phyloP scores from a whole-genome alignment of 352 stramenopile genomes.

The Phytophthora fragariaefolia region DNA sequence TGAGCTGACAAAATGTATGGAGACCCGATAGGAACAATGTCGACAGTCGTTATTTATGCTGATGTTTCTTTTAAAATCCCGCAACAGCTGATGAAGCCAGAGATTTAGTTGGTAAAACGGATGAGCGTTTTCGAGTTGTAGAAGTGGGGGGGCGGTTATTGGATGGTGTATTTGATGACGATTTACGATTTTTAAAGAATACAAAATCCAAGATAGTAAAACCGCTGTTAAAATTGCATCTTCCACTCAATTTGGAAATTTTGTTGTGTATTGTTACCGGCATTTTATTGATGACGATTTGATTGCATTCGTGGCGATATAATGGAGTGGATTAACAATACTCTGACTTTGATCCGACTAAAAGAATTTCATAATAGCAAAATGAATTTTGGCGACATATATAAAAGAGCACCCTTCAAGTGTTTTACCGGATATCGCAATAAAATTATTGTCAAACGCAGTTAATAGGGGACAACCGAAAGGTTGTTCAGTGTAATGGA shows the following conservation, averaged over 20 bases:
- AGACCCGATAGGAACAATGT: neutral
- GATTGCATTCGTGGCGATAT: neutral
- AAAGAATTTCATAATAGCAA: neutral
- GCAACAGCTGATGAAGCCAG: neutral
- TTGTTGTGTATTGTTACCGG: slow-evolving; percentile 1
- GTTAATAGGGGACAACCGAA: too few species aligned
- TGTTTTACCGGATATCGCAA: neutral
- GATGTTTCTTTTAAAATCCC: neutral
- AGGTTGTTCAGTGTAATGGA: too few species aligned
- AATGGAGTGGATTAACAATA: neutral
- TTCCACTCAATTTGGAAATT: neutral
- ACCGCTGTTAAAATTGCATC: neutral
- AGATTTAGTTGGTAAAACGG: neutral
- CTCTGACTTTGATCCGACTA: neutral
- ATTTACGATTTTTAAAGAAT: neutral
- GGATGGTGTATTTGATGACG: neutral
- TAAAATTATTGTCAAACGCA: neutral
- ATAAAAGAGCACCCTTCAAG: neutral
- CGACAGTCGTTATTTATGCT: slow-evolving; percentile 7
- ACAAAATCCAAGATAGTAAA: neutral
- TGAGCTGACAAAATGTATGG: neutral
- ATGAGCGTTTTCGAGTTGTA: neutral
- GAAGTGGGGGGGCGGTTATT: neutral
- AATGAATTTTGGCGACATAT: neutral
- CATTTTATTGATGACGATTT: neutral